Evolutionary conservation across 176 grass and related monocot genomes (phyloP), one percentile per base, ranked within the genome.

Genomic region (Avena eriantha): DNA sequence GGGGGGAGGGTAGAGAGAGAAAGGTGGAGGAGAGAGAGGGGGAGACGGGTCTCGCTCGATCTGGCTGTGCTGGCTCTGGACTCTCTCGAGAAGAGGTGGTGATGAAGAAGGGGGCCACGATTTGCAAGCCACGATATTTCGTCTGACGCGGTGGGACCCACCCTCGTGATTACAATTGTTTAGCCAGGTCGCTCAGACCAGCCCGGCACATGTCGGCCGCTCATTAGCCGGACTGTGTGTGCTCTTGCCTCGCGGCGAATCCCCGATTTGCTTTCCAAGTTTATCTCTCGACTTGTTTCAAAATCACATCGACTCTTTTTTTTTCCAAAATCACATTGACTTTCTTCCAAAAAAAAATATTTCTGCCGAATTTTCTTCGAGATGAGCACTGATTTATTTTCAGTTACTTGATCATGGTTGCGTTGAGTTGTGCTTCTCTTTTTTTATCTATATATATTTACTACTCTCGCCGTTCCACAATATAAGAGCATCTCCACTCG

Each of bases 61-160:
- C 86, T 86, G 84, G 74, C 76, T 86, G 82, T 73, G 81, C 54
- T 50, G 73, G 73, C 73, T 64, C 73, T 87, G 89, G 78, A 87
- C 65, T 66, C 36, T 46, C 13, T 51, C 54, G 54, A 17, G 19
- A 76, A 41, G 64, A 49, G 76, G 74, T 45, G 39, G 43, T 60
- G 84, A 90, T 68, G 21, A 81, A 72, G 74, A 61, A 82, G 77
- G 77, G 77, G 56, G 84, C 61, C 91, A 89, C 88, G 91, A 89
- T 86, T 81, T 19, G 39, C 77, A 89, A 89, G 84, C 75, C 31
- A 48, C 81, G 50, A 58, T 80, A 35, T 82, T 10, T 83, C 7
- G 19, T 43, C 7, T 33, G 24, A 16, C 22, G 4, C 0, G 8
- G 74, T 34, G 73, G 24, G 73, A 0, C 65, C 65, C 0, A 34